Base-by-base conservation (phyloP, 192 early-diverging fungal species). In the Rhizoclosmatium globosum region DNA sequence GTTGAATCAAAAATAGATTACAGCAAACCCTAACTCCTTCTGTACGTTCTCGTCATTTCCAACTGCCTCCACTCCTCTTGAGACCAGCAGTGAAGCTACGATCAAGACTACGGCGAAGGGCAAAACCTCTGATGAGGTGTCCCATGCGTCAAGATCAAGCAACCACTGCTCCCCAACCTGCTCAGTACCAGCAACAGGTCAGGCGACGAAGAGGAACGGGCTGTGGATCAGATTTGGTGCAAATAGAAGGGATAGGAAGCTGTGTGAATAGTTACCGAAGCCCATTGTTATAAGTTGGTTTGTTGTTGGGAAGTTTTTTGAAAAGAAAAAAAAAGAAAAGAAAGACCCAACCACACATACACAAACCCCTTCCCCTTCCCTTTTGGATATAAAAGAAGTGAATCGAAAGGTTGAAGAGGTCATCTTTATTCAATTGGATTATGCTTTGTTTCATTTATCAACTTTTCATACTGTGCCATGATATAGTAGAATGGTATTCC, bases 271-370 rank as follows among this genome's bases (percentile, higher is more conserved):
- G 38, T 47, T 59, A 76, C 74, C 74, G 74, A 76, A 76, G 19
- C 74, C 74, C 74, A 76, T 76, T 76, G 11, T 46, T 11, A 21
- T 15, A 15, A 50, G 23, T 38, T 61, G 21, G 42, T 21, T n/a
- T 62, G 42, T 15, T 44, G 15, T 21, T 15, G 11, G 6, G 19
- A 47, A 15, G 42, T 47, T 46, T 76, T 43, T 2, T 76, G 74
- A 3, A 39, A 67, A 66, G 48, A 67, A 67, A 76, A 67, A 76
- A 76, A 76, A 76, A 76, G 48, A 66, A 76, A 67, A 59, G 66
- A 76, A 56, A 44, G 0, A 56, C 31, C 31, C 31, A 31, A 31
- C 31, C 31, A 31, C 31, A 31, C 31, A 31, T 31, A 31, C 31
- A 31, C 31, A 0, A 31, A 31, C 31, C 31, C 31, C 31, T 31